phyloP scores from a whole-genome alignment of 2,329 filamentous ascomycete genomes.

The Beauveria sp. region DNA sequence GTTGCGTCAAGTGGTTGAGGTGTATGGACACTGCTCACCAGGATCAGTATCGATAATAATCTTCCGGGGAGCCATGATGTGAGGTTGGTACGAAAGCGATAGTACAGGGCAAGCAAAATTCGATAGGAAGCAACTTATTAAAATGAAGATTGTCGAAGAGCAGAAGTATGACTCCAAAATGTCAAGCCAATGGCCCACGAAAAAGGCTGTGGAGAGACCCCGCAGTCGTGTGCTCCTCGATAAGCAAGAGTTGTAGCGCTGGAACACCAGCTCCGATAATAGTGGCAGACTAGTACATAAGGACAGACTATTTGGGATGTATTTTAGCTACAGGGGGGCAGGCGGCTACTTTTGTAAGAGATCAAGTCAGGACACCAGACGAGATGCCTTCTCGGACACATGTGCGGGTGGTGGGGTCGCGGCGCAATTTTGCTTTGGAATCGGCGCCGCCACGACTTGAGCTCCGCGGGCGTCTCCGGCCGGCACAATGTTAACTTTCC shows the following conservation, averaged over 20 bases:
- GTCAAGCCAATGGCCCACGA: neutral
- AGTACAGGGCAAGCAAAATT: neutral
- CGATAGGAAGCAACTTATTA: neutral
- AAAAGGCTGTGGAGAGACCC: constrained; percentile 9
- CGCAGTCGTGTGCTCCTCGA: neutral
- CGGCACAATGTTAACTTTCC: neutral
- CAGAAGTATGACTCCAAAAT: neutral
- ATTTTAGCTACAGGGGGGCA: neutral
- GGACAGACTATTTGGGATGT: neutral
- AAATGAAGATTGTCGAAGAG: neutral
- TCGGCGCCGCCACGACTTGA: neutral
- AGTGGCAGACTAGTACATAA: neutral
- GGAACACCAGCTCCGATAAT: neutral
- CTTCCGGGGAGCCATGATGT: constrained; percentile 55
- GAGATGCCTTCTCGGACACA: neutral
- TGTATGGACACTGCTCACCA: constrained; percentile 37
- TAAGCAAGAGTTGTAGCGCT: neutral
- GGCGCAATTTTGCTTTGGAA: neutral
- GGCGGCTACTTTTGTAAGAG: neutral
- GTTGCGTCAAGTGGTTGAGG: neutral
- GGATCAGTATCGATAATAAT: constrained; percentile 97
- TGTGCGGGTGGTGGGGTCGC: neutral
- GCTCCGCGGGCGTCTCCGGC: constrained; percentile 6
- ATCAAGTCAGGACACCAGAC: neutral
- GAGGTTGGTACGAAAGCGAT: neutral